Base-by-base conservation (phyloP, 2,329 filamentous ascomycete genomes). In the Fusarium bulbicola region DNA sequence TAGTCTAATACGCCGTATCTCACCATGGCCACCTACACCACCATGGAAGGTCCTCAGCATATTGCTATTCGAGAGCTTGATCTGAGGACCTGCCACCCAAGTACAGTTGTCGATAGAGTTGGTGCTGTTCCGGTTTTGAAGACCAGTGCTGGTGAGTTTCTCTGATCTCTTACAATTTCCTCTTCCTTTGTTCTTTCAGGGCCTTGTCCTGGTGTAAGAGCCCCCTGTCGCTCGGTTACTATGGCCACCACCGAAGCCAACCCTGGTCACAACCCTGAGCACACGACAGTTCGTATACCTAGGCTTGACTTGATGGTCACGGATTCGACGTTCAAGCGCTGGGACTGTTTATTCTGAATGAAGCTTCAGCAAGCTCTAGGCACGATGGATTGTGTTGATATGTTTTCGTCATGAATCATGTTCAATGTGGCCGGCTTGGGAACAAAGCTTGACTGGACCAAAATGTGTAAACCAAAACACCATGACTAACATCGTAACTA, bases 61-160 rank as follows among this genome's bases (percentile, higher is more conserved):
- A 74, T 77, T 61, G 75, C 76, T 45, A 81, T 87, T 76, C 82
- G 84, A 74, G 86, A 88, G 82, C 84, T 88, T 72, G 84, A 88
- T 75, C 79, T 89, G 75, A 85, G 85, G 71, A 81, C 82, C 61
- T 86, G 82, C 68, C 81, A 85, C 63, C 81, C 84, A 49, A 84
- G 82, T 72, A 85, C 86, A 56, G 84, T 89, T 72, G 85, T 85
- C 62, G 86, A 89, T 79, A 85, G 84, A 74, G 85, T 90, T 80
- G 89, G 86, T 78, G 83, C 86, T 45, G 85, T 91, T 46, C 88
- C 89, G 6, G 89, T 85, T 37, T 81, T 91, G 60, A 89, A 86
- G 78, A 89, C 88, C 70, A 90, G 88, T 78, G 86, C 89, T 78
- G 88, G 89, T 91, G 80, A 86, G 88, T 82, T 60, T 68, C 68